Base-by-base conservation (phyloP, 2,329 filamentous ascomycete genomes). In the Parastagonospora avenae region DNA sequence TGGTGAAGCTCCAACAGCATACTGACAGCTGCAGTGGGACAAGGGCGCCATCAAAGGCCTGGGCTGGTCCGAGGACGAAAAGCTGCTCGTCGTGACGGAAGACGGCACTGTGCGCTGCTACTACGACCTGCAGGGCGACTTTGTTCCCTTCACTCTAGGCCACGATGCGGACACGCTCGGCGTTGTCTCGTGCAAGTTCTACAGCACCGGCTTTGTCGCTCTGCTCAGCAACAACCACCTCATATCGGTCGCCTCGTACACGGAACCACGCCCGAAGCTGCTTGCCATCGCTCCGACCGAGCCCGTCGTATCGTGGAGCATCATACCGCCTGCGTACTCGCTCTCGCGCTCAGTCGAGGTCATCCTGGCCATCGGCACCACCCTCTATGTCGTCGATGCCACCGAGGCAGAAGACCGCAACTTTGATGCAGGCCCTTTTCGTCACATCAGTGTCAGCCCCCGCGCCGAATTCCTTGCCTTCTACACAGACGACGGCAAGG, bases 41-140 rank as follows among this genome's bases (percentile, higher is more conserved):
- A 91, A 92, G 76, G 91, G 91, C 39, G 80, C 86, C 2, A 90
- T 99, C 68, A 89, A 88, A 72, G 92, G 91, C 2, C 81, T 99
- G 15, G 94, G 94, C 30, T 99, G 94, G 94, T 96, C 92, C 15
- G 93, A 96, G 67, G 91, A 97, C 59, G 94, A 99, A 79, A 89
- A 90, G 70, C 82, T 99, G 40, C 79, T 99, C 4, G 89, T 97
- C 0, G 86, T 97, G 44, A 91, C 92, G 8, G 85, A 89, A 46
- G 93, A 99, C 68, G 94, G 94, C 19, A 93, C 87, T 1, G 93
- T 97, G 37, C 84, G 92, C 53, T 94, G 91, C 73, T 97, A 92
- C 69, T 86, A 92, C 71, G 90, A 94, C 67, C 78, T 99, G n/a
- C 90, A 96, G 72, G 91, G 89, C 55, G 93, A 97, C 70, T 99